Conservation (phyloP, 768 basidiomycete species). For the Rhizopogon rudus region DNA sequence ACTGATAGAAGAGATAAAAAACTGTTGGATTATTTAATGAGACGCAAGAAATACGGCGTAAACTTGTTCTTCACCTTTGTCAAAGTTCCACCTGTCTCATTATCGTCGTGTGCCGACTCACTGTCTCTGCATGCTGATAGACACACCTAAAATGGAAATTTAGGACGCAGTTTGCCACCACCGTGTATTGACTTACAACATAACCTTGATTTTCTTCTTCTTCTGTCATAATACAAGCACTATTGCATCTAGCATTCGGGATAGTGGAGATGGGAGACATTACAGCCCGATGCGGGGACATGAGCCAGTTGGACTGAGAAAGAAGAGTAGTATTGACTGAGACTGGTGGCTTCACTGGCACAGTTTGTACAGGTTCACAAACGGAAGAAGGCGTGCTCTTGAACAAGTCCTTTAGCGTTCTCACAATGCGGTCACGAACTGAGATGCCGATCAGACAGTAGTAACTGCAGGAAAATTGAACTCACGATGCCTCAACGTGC, state of each 20-base stretch:
- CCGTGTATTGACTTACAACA: conserved; percentile 10
- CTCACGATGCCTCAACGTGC: neutral
- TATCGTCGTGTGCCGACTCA: conserved; percentile 19
- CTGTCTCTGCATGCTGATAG: conserved; percentile 22
- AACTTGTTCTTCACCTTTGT: conserved; percentile 15
- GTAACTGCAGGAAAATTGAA: neutral
- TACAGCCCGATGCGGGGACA: neutral
- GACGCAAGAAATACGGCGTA: neutral
- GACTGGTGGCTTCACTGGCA: neutral
- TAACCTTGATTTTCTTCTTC: neutral
- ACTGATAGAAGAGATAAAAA: neutral
- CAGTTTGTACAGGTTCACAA: neutral
- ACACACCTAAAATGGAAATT: conserved; percentile 12
- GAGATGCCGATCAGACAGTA: neutral
- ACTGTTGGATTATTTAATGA: neutral
- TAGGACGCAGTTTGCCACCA: neutral
- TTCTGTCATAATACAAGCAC: neutral
- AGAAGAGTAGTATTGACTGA: neutral
- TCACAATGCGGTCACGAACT: neutral
- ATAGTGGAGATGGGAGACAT: neutral
- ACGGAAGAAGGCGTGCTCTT: neutral
- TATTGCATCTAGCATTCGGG: neutral
- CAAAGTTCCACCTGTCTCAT: conserved; percentile 13
- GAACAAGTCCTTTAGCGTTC: neutral
- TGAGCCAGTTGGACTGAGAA: neutral